Evolutionary conservation across 192 early-diverging fungal species (phyloP).

Genomic region (Coemansia pectinata): DNA sequence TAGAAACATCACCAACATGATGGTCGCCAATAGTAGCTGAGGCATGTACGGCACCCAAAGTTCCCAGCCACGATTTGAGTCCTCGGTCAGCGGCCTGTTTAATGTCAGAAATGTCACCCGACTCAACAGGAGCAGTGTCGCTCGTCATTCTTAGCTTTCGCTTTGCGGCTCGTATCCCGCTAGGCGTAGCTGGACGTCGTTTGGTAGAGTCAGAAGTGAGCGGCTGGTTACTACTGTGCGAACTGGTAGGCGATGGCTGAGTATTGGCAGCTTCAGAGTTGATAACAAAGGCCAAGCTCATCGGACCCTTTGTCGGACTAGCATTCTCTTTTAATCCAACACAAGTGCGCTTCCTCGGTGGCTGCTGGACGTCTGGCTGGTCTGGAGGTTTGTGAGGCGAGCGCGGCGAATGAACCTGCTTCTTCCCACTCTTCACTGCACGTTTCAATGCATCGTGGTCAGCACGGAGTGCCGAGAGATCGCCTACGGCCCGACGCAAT

Average conservation of each 20-base stretch:
- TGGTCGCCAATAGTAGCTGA: conserved; percentile 8
- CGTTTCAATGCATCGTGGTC: conserved; percentile 30
- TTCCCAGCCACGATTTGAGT: conserved; percentile 35
- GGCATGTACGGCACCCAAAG: conserved; percentile 23
- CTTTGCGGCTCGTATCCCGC: not conserved
- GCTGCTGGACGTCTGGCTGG: not conserved
- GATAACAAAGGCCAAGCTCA: conserved; percentile 46
- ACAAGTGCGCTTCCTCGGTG: conserved; percentile 32
- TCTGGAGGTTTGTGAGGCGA: not conserved
- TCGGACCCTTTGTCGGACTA: conserved; percentile 11
- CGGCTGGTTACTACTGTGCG: not conserved
- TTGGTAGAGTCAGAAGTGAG: not conserved
- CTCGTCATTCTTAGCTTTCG: not conserved
- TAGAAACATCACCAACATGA: not conserved
- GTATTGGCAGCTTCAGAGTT: conserved; percentile 15
- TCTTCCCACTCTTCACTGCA: not conserved
- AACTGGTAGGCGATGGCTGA: not conserved
- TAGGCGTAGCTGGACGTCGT: not conserved
- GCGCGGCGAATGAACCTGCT: not conserved
- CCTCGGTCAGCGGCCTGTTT: conserved; percentile 40
- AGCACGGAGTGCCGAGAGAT: conserved; percentile 26
- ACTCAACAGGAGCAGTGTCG: not conserved
- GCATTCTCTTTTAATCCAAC: not conserved
- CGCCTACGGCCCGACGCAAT: conserved; percentile 22
- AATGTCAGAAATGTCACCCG: conserved; percentile 9